These are phyloP conservation scores for Trichothecium sympodiale DNA, from an alignment of 2,329 filamentous ascomycete genomes.

Conservation along the genomic window DNA sequence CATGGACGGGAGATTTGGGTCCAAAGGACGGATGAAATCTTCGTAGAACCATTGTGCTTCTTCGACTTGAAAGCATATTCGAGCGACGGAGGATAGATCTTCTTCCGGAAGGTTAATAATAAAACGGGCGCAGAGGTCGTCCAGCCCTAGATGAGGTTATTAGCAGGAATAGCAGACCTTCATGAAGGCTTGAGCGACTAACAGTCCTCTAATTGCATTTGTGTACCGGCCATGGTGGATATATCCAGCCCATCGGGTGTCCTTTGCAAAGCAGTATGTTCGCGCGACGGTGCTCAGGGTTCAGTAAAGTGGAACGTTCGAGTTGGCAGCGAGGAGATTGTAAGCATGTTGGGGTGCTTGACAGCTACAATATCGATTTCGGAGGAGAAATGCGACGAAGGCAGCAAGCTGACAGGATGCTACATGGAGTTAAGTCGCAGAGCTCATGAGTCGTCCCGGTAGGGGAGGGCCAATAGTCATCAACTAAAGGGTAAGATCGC, in stretches of 20 bases:
- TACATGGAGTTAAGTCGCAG: no score
- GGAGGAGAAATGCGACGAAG: no score
- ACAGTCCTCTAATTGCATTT: conserved; percentile 89
- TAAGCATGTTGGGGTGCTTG: no score
- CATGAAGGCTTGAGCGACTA: conserved; percentile 17
- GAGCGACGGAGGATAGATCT: conserved; percentile 79
- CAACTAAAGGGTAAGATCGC: no score
- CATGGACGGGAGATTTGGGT: conserved; percentile 76
- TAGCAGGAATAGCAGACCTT: conserved; percentile 2
- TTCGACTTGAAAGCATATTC: conserved; percentile 97
- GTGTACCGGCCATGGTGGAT: conserved; percentile 58
- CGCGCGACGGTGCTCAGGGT: no score
- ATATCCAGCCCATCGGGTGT: conserved; percentile 5
- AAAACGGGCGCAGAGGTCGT: conserved; percentile 96
- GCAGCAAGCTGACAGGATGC: no score
- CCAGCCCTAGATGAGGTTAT: conserved; percentile 54
- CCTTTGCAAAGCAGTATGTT: no score
- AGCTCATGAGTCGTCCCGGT: no score
- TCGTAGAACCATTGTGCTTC: conserved; percentile 99
- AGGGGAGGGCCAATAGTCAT: no score
- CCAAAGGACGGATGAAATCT: conserved; percentile 89
- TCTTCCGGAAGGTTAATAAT: conserved; percentile 92
- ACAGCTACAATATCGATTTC: no score
- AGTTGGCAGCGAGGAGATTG: no score
- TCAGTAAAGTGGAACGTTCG: no score